Conservation (phyloP, 805 yeast species). For the Spathaspora arborariae region DNA sequence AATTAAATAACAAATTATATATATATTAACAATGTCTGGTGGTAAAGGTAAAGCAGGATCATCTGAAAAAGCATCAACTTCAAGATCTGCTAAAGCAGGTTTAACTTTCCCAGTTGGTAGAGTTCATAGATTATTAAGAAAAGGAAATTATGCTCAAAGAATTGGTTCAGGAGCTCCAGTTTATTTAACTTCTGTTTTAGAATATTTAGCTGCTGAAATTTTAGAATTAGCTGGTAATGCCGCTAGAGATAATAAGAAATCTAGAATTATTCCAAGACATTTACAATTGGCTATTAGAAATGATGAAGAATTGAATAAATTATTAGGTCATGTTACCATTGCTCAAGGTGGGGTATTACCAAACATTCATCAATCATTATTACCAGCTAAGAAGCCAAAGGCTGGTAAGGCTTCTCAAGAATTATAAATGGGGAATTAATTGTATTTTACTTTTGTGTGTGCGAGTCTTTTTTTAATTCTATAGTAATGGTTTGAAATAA, state of each 20-base stretch:
- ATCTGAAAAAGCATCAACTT: constrained; percentile 91
- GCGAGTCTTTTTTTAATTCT: too few relatives aligned
- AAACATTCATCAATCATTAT: constrained; percentile 90
- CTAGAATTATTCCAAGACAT: constrained; percentile 98
- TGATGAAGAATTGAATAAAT: constrained; percentile 96
- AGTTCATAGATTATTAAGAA: constrained; percentile 94
- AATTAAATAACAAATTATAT: not conserved
- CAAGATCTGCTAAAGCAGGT: constrained; percentile 98
- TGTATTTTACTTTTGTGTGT: not conserved
- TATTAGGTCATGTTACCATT: constrained; percentile 87
- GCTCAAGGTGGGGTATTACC: constrained; percentile 99
- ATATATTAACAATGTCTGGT: constrained; percentile 57
- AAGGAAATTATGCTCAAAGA: constrained; percentile 97
- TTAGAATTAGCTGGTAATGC: constrained; percentile 98
- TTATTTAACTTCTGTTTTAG: constrained; percentile 93
- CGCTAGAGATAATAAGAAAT: constrained; percentile 98
- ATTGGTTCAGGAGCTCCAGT: constrained; percentile 99
- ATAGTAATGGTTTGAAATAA: not conserved
- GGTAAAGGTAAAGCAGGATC: constrained; percentile 93
- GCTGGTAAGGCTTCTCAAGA: constrained; percentile 63
- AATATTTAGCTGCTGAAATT: constrained; percentile 96
- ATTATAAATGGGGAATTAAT: constrained; percentile 34
- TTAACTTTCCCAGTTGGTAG: constrained; percentile 99
- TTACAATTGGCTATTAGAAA: constrained; percentile 98
- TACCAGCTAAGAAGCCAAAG: constrained; percentile 72